These are phyloP conservation scores for Zygosaccharomyces sapae DNA, from an alignment of 1,139 yeast genomes.

Conservation along the genomic window DNA sequence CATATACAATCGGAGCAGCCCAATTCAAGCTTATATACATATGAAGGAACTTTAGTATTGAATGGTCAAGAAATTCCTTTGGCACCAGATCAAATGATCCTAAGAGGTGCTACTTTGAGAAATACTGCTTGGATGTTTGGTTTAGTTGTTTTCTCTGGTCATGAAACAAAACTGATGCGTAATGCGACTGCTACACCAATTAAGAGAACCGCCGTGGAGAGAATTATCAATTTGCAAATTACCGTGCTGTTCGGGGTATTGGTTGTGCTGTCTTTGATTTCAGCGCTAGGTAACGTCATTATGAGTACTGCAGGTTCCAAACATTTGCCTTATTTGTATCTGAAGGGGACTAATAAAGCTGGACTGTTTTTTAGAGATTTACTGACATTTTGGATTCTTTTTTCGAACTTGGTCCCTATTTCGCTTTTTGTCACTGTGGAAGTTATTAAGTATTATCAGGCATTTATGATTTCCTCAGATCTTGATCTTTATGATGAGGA, in stretches of 20 bases:
- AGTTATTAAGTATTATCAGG: slow-evolving; percentile 91
- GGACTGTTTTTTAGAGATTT: slow-evolving; percentile 78
- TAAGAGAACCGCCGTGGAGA: slow-evolving; percentile 93
- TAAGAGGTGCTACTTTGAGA: slow-evolving; percentile 93
- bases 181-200: slow-evolving; percentile 99
- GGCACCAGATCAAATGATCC: slow-evolving; percentile 81
- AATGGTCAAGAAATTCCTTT: slow-evolving; percentile 61
- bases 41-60: slow-evolving; percentile 80
- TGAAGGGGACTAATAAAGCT: slow-evolving; percentile 66
- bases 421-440: slow-evolving; percentile 94
- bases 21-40: slow-evolving; percentile 88
- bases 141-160: slow-evolving; percentile 91
- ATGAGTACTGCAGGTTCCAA: slow-evolving; percentile 54
- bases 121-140: slow-evolving; percentile 97
- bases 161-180: slow-evolving; percentile 96
- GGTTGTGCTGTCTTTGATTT: slow-evolving; percentile 67
- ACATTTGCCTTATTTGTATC: slow-evolving; percentile 56
- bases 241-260: slow-evolving; percentile 80
- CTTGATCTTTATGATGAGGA: slow-evolving; percentile 85
- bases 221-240: slow-evolving; percentile 89
- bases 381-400: slow-evolving; percentile 91
- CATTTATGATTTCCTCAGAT: slow-evolving; percentile 88
- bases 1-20: slow-evolving; percentile 82
- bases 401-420: slow-evolving; percentile 92
- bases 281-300: slow-evolving; percentile 84